Conservation (phyloP, 2,329 filamentous ascomycete genomes). For the Ophiognomonia clavigignenti-juglandacearum region DNA sequence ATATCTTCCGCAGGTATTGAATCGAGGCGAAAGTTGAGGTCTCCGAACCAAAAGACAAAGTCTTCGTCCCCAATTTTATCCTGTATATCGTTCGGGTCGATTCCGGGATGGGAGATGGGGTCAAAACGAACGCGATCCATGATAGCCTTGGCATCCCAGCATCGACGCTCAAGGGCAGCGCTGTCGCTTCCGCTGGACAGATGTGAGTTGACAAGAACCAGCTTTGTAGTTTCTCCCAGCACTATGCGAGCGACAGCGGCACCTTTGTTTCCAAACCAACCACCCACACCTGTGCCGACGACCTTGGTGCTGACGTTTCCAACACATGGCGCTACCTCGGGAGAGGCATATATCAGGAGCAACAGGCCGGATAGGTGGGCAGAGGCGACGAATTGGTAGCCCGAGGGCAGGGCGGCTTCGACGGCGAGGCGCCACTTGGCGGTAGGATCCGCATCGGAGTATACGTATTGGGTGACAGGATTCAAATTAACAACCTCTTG, state of each 20-base stretch:
- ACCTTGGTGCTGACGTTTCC: slow-evolving; percentile 76
- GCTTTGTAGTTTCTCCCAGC: slow-evolving; percentile 80
- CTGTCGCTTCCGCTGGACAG: slow-evolving; percentile 82
- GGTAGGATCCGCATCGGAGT: slow-evolving; percentile 65
- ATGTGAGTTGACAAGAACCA: slow-evolving; percentile 91
- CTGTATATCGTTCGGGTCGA: slow-evolving; percentile 54
- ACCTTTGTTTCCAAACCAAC: slow-evolving; percentile 95
- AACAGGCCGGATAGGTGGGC: slow-evolving; percentile 85
- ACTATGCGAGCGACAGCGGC: slow-evolving; percentile 78
- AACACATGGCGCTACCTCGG: slow-evolving; percentile 67
- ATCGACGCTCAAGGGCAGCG: slow-evolving; percentile 71
- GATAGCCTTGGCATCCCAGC: slow-evolving; percentile 86
- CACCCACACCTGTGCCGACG: slow-evolving; percentile 84
- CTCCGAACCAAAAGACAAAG: slow-evolving; percentile 93
- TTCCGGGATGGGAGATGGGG: slow-evolving; percentile 61
- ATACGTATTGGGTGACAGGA: slow-evolving; percentile 72
- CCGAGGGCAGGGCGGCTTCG: slow-evolving; percentile 66
- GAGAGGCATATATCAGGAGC: slow-evolving; percentile 79
- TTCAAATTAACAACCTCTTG: slow-evolving; percentile 91
- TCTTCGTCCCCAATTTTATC: slow-evolving; percentile 83
- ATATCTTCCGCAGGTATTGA: slow-evolving; percentile 89
- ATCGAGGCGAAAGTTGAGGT: slow-evolving; percentile 90
- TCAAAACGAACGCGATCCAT: slow-evolving; percentile 71
- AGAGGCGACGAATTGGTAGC: slow-evolving; percentile 71
- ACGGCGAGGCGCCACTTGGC: slow-evolving; percentile 79